Evolutionary conservation across 495 filamentous ascomycete species (phyloP).

Genomic region (Hypoxylon lienhwacheense): DNA sequence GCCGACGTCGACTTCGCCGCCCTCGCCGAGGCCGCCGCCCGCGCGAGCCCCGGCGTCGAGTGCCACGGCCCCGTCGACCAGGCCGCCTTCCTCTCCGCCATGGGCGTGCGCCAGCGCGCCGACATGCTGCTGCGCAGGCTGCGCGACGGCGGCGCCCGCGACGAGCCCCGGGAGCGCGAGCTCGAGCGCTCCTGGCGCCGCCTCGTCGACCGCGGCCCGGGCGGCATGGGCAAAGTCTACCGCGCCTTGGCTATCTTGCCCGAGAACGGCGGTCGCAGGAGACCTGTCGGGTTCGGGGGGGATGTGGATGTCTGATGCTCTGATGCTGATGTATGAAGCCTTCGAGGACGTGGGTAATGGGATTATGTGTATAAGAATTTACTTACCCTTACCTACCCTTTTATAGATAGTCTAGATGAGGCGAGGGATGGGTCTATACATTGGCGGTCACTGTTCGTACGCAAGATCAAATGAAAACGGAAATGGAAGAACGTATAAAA

Average conservation of each 20-base stretch:
- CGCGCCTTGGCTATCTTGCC: conserved; percentile 91
- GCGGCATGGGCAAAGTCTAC: conserved; percentile 91
- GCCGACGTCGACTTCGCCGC: conserved; percentile 91
- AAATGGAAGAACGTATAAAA: too few species aligned
- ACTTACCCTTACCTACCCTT: conserved; percentile 3
- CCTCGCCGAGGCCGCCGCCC: conserved; percentile 76
- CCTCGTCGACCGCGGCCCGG: conserved; percentile 72
- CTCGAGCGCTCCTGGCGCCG: conserved; percentile 76
- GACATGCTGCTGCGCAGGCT: conserved; percentile 59
- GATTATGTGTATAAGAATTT: neutral
- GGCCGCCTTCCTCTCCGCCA: conserved; percentile 69
- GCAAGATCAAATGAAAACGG: too few species aligned
- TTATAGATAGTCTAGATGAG: too few species aligned
- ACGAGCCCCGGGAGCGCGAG: conserved; percentile 57
- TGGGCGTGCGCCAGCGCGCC: conserved; percentile 82
- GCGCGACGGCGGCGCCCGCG: conserved; percentile 39
- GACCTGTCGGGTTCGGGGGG: conserved; percentile 92
- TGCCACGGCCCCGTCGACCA: conserved; percentile 93
- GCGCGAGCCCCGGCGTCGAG: conserved; percentile 75
- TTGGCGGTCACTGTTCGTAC: too few species aligned
- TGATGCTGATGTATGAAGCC: neutral
- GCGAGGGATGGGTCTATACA: too few species aligned
- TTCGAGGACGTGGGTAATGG: neutral
- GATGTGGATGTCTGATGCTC: conserved; percentile 51
- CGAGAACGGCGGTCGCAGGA: conserved; percentile 67